phyloP scores from a whole-genome alignment of 1,139 yeast species.

The Suhomyces ambrosiae region DNA sequence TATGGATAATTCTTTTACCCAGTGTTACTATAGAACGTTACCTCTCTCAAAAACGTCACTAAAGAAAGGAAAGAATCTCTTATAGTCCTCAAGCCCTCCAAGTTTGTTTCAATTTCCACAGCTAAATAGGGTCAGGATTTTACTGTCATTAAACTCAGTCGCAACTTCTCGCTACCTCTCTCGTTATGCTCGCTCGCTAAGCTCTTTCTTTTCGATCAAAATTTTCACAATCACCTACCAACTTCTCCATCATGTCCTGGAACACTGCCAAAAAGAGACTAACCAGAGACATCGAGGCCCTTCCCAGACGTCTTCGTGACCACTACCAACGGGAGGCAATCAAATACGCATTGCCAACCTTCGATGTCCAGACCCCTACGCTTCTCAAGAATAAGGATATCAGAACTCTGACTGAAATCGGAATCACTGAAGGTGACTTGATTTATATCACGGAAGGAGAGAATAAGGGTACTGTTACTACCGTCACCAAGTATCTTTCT shows the following conservation, averaged over 20 bases:
- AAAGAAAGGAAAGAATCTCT: too few relatives aligned
- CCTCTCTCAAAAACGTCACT: too few relatives aligned
- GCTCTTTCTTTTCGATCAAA: not conserved
- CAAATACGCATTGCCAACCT: constrained; percentile 39
- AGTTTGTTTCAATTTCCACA: too few relatives aligned
- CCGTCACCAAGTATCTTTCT: constrained; percentile 35
- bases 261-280: constrained; percentile 39
- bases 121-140: too few relatives aligned
- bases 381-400: constrained; percentile 30
- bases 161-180: not conserved
- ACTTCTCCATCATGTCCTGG: constrained; percentile 36
- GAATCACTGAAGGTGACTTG: constrained; percentile 45
- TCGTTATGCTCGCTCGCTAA: not conserved
- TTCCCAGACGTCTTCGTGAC: constrained; percentile 35
- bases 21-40: too few relatives aligned
- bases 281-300: constrained; percentile 38
- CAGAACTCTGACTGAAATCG: constrained; percentile 35
- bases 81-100: too few relatives aligned
- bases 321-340: constrained; percentile 28
- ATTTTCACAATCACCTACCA: constrained; percentile 3
- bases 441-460: constrained; percentile 64
- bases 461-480: constrained; percentile 71
- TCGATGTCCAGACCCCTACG: constrained; percentile 27
- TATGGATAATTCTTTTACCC: too few relatives aligned
- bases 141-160: too few relatives aligned